Conservation (phyloP, 2,329 filamentous ascomycete species). For the Colletotrichum sp. region DNA sequence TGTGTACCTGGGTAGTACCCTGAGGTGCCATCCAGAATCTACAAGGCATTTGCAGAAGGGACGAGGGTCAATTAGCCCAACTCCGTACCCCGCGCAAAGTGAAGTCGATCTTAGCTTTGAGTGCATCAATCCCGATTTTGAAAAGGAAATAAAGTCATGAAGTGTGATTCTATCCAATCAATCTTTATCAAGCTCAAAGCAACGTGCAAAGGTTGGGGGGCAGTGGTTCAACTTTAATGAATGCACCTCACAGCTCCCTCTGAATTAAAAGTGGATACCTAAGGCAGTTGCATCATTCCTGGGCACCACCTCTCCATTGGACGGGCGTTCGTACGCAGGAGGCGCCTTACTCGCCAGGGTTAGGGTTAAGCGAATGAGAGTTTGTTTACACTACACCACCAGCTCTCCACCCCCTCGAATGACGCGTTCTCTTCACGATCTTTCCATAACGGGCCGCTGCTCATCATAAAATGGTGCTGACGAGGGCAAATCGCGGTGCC, state of each 20-base stretch:
- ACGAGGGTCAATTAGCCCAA: neutral
- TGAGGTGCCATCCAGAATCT: neutral
- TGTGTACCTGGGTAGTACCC: neutral
- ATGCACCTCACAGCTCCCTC: neutral
- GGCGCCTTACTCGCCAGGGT: neutral
- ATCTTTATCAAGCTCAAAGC: neutral
- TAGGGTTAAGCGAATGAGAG: neutral
- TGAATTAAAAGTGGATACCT: neutral
- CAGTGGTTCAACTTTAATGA: neutral
- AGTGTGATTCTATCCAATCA: neutral
- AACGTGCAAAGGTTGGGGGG: neutral
- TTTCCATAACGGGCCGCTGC: neutral
- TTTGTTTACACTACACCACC: neutral
- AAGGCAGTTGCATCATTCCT: neutral
- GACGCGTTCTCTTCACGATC: neutral
- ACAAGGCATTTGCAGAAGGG: neutral
- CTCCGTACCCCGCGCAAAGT: neutral
- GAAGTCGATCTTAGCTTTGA: neutral
- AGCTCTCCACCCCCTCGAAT: neutral
- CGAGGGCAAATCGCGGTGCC: neutral
- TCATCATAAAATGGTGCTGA: neutral
- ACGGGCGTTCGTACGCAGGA: neutral
- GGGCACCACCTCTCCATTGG: neutral
- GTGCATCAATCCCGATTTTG: neutral
- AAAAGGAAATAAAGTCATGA: neutral